These are phyloP conservation scores for Ophiorrhiza pumila DNA, from an alignment of 257 asterid genomes.

Conservation along the genomic window DNA sequence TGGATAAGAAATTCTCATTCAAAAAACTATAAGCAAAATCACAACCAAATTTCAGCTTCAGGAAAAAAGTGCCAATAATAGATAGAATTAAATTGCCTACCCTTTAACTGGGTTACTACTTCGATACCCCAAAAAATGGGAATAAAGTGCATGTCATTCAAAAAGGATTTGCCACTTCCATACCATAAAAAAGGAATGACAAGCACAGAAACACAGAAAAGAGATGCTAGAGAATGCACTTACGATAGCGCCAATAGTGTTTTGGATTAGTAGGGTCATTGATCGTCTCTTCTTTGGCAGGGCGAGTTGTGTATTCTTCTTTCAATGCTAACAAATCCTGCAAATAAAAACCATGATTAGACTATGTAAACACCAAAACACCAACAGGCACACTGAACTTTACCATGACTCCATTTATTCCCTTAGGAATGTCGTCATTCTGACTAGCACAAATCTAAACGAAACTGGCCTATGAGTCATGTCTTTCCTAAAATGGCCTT, in stretches of 20 bases:
- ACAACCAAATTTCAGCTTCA: not conserved
- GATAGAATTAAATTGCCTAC: not conserved
- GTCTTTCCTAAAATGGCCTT: not conserved
- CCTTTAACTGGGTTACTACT: no score
- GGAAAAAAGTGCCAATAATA: not conserved
- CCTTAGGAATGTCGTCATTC: not conserved
- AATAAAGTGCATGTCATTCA: not conserved
- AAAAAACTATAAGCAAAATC: not conserved
- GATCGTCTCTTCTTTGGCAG: conserved; percentile 90
- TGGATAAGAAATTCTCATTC: not conserved
- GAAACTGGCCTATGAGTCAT: not conserved
- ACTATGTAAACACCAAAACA: not conserved
- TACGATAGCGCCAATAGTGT: conserved; percentile 95
- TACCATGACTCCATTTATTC: not conserved
- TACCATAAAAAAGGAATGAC: not conserved
- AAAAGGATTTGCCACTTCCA: not conserved
- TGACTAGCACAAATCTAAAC: not conserved
- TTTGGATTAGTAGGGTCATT: conserved; percentile 96
- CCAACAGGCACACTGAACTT: not conserved
- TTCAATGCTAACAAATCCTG: conserved; percentile 91
- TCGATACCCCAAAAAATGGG: no score
- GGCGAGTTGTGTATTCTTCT: conserved; percentile 77
- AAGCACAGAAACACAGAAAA: not conserved
- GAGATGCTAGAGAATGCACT: conserved; percentile 21
- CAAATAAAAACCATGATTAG: conserved; percentile 3